Conservation (phyloP, 2,329 filamentous ascomycete species). For the Colletotrichum orchidophilum region DNA sequence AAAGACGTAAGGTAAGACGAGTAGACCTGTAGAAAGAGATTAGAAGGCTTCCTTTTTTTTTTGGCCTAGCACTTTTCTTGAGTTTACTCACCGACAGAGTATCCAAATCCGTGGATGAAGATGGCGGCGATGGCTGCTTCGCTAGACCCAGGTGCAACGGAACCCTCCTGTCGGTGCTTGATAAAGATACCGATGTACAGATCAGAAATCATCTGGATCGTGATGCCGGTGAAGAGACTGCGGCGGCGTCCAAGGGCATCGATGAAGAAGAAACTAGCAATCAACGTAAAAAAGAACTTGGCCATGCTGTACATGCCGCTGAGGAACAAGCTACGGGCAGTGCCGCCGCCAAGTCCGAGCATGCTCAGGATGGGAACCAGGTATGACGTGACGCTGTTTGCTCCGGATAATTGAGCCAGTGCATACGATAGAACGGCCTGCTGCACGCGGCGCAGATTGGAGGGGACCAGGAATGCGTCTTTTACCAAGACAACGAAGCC, state of each 20-base stretch:
- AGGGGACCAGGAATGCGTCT: conserved; percentile 47
- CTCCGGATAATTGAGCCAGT: conserved; percentile 54
- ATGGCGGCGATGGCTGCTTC: conserved; percentile 53
- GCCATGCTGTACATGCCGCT: conserved; percentile 53
- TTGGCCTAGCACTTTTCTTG: too few species aligned
- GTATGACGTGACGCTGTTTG: conserved; percentile 54
- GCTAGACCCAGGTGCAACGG: conserved; percentile 40
- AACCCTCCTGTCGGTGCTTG: conserved; percentile 42
- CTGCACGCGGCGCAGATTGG: conserved; percentile 51
- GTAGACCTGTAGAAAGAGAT: conserved; percentile 35
- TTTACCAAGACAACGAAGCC: conserved; percentile 37
- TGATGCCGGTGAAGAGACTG: conserved; percentile 47
- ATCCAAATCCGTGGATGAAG: conserved; percentile 56
- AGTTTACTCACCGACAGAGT: conserved; percentile 42
- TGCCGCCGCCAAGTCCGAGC: conserved; percentile 43
- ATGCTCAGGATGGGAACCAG: conserved; percentile 52
- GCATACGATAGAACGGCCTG: conserved; percentile 48
- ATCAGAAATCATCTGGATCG: conserved; percentile 50
- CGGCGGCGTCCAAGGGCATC: conserved; percentile 52
- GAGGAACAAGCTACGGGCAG: conserved; percentile 47
- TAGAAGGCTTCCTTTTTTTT: not conserved
- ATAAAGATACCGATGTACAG: conserved; percentile 52
- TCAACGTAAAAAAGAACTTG: conserved; percentile 53
- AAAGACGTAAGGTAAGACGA: conserved; percentile 55
- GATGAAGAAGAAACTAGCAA: conserved; percentile 54